These are phyloP conservation scores for Lentinula lateritia DNA, from an alignment of 768 basidiomycete species.

Conservation along the genomic window DNA sequence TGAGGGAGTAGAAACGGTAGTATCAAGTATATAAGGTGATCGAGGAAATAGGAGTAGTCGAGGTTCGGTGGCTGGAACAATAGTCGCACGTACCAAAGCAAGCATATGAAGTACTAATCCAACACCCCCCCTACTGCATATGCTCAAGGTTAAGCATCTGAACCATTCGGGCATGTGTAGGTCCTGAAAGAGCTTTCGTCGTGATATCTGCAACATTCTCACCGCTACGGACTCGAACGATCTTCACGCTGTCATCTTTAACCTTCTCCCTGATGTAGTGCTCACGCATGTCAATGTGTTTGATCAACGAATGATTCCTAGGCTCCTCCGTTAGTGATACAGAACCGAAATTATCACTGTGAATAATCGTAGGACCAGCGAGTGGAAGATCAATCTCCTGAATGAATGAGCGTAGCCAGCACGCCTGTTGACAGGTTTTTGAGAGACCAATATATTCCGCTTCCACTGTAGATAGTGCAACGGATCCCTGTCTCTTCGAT, in stretches of 20 bases:
- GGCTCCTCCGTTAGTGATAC: background rate
- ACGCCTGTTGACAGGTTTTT: background rate
- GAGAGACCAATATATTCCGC: background rate
- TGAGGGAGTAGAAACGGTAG: too few species aligned
- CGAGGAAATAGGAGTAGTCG: too few species aligned
- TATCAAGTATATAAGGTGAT: too few species aligned
- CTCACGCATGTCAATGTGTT: background rate
- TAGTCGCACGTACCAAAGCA: too few species aligned
- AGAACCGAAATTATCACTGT: background rate
- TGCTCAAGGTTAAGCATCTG: too few species aligned
- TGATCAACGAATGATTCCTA: background rate
- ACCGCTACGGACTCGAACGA: too few species aligned
- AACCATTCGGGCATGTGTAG: too few species aligned
- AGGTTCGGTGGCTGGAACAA: too few species aligned
- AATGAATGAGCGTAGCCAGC: background rate
- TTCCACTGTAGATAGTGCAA: background rate
- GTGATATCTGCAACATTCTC: too few species aligned
- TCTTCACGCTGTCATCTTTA: background rate
- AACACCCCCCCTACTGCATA: too few species aligned
- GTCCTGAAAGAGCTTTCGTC: too few species aligned
- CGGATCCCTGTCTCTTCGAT: background rate
- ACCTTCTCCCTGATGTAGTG: background rate
- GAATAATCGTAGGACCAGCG: background rate
- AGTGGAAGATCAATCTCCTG: background rate
- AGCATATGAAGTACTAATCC: too few species aligned